phyloP scores from a whole-genome alignment of 345 rosid genomes.

The Citrus cavaleriei region DNA sequence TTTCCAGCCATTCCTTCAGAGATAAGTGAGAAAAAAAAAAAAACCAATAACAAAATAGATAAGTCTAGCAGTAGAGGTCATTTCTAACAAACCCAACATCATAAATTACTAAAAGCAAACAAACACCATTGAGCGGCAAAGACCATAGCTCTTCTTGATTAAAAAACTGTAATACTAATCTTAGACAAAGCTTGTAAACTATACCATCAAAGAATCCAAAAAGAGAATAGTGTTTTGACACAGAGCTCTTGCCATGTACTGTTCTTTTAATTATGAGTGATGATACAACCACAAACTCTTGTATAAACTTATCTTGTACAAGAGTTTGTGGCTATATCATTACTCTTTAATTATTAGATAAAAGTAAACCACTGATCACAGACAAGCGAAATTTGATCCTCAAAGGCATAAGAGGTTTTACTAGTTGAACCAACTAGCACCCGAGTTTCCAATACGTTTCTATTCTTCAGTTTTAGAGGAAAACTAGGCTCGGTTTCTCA shows the following conservation, averaged over 20 bases:
- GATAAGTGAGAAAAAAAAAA: neutral
- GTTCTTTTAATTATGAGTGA: too few species aligned
- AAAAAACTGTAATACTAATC: neutral
- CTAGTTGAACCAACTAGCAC: neutral
- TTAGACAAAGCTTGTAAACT: neutral
- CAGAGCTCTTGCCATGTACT: too few species aligned
- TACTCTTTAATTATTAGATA: too few species aligned
- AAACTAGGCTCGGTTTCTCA: too few species aligned
- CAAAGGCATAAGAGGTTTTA: neutral
- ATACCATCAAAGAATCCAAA: neutral
- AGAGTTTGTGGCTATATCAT: too few species aligned
- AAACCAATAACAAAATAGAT: too few species aligned
- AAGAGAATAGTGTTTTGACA: neutral
- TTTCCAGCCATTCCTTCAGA: constrained; percentile 59
- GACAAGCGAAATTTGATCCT: neutral
- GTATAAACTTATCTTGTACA: too few species aligned
- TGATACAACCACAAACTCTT: too few species aligned
- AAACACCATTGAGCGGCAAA: neutral
- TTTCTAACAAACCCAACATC: neutral
- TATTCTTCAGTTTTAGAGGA: too few species aligned
- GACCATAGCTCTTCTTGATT: neutral
- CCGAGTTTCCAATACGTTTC: neutral
- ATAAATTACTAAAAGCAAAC: neutral
- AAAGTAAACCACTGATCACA: neutral
- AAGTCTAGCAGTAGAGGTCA: neutral